phyloP scores from a whole-genome alignment of 805 yeast species.

The Saccharomycopsis fermentans region DNA sequence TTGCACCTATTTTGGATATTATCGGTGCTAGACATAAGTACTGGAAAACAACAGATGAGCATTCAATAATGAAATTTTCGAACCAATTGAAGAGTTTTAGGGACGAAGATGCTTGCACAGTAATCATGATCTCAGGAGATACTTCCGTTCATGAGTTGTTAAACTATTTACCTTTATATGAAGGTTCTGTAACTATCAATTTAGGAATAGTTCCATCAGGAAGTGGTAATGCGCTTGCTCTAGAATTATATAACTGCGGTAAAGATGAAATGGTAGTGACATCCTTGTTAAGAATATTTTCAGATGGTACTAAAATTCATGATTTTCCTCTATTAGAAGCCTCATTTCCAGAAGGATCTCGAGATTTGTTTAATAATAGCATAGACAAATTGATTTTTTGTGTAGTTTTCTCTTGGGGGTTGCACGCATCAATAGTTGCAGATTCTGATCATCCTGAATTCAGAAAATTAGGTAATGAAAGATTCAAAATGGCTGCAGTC shows the following conservation, averaged over 20 bases:
- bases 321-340: constrained; percentile 39
- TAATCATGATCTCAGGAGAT: constrained; percentile 65
- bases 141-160: constrained; percentile 62
- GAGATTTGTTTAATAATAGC: constrained; percentile 20
- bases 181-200: neutral
- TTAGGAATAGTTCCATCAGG: constrained; percentile 45
- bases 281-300: constrained; percentile 24
- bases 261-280: constrained; percentile 24
- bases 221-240: constrained; percentile 65
- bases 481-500: constrained; percentile 55
- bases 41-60: neutral
- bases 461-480: constrained; percentile 44
- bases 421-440: constrained; percentile 69
- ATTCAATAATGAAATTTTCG: constrained; percentile 26
- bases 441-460: constrained; percentile 60
- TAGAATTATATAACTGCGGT: constrained; percentile 29
- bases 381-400: constrained; percentile 23
- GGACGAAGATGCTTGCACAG: constrained; percentile 22
- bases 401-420: constrained; percentile 67
- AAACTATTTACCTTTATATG: constrained; percentile 28
- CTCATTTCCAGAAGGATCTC: constrained; percentile 31
- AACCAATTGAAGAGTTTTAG: neutral
- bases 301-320: constrained; percentile 9
- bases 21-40: neutral
- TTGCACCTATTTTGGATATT: neutral